A percentile compares a stretch with the other conserved stretches of the same genome.
Evolutionary conservation across 2,329 filamentous ascomycete species (phyloP).

Genomic region (Thelonectria olida): DNA sequence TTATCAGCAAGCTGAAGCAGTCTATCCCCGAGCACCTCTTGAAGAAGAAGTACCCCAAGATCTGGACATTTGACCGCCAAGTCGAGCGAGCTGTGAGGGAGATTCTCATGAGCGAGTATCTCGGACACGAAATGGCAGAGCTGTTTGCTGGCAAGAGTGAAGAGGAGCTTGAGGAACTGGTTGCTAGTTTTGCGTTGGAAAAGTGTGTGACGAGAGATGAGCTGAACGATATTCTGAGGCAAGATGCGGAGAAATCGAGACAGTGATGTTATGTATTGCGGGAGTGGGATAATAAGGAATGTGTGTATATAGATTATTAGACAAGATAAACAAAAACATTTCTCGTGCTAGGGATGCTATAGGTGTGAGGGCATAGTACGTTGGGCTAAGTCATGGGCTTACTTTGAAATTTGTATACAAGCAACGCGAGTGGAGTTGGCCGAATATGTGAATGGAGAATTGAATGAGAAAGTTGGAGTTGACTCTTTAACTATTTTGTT

Average conservation of each 20-base stretch:
- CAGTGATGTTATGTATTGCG: not conserved
- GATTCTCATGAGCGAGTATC: slow-evolving; percentile 56
- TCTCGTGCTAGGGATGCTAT: no score
- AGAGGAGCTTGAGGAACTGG: slow-evolving; percentile 63
- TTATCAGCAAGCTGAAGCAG: slow-evolving; percentile 51
- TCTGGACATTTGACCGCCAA: slow-evolving; percentile 61
- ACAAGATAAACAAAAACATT: no score
- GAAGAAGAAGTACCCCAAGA: slow-evolving; percentile 57
- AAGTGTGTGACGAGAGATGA: slow-evolving; percentile 61
- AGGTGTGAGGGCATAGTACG: no score
- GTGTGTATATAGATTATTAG: not conserved
- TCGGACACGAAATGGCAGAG: slow-evolving; percentile 63
- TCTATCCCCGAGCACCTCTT: slow-evolving; percentile 52
- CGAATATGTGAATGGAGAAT: no score
- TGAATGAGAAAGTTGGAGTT: no score
- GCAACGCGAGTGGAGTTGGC: no score
- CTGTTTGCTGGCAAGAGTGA: slow-evolving; percentile 60
- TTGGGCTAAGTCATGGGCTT: no score
- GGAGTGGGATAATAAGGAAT: not conserved
- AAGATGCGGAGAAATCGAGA: slow-evolving; percentile 12
- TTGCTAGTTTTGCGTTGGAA: slow-evolving; percentile 61
- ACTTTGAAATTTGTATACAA: no score
- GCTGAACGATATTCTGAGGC: slow-evolving; percentile 59
- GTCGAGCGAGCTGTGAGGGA: slow-evolving; percentile 55
- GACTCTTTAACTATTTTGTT: no score